phyloP scores from a whole-genome alignment of 768 basidiomycete species.

The Trichaptum fuscoviolaceum region DNA sequence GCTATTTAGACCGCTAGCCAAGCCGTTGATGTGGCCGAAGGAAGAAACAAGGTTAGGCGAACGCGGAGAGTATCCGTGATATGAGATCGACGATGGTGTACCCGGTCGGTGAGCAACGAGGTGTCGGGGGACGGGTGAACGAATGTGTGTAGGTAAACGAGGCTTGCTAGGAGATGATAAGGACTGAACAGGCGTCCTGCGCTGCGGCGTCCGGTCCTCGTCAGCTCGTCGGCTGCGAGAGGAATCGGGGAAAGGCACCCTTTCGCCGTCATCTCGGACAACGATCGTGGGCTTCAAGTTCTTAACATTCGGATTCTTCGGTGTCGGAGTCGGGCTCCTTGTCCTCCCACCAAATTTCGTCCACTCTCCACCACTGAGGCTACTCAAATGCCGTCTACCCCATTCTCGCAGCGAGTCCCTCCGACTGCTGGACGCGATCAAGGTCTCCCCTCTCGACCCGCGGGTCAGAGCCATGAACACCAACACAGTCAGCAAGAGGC shows the following conservation, averaged over 20 bases:
- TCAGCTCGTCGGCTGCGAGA: neutral
- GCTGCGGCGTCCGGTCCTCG: neutral
- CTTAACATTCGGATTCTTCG: neutral
- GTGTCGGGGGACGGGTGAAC: slow-evolving; percentile 6
- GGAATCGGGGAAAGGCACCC: neutral
- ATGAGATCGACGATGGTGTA: slow-evolving; percentile 13
- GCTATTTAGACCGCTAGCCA: neutral
- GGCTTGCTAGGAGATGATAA: neutral
- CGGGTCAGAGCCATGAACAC: slow-evolving; percentile 85
- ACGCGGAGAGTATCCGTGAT: slow-evolving; percentile 19
- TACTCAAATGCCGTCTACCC: slow-evolving; percentile 49
- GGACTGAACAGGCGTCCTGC: neutral
- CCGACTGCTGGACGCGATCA: slow-evolving; percentile 8
- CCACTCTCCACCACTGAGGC: slow-evolving; percentile 46
- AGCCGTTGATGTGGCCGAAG: slow-evolving; percentile 19
- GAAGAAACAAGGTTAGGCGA: slow-evolving; percentile 21
- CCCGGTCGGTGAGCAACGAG: slow-evolving; percentile 11
- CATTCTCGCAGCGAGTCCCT: slow-evolving; percentile 40
- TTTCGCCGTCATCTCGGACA: neutral
- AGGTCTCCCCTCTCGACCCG: slow-evolving; percentile 43
- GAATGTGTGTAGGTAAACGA: neutral
- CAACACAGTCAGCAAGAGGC: slow-evolving; percentile 75
- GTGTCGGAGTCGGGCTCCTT: slow-evolving; percentile 26
- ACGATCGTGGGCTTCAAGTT: neutral
- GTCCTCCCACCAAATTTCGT: slow-evolving; percentile 27